Base-by-base conservation (phyloP, 192 early-diverging fungal genomes). In the Coemansia sp. region DNA sequence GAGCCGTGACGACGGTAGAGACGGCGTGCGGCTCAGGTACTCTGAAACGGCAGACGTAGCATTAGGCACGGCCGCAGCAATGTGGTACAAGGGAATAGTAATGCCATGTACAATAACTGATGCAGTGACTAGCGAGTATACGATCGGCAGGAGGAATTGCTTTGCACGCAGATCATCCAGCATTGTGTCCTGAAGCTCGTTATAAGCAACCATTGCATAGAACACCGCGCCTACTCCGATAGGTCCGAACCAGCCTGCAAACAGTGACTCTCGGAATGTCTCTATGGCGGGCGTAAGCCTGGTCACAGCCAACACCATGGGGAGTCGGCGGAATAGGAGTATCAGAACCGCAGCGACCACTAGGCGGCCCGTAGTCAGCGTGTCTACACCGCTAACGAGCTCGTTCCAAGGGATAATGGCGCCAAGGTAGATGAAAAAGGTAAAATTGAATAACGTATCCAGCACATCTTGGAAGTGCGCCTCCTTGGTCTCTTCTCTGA, bases 171-270 rank as follows among this genome's bases (percentile, higher is more conserved):
- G 37, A 28, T 67, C 62, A 18, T 35, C 63, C 58, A 63, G 59
- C 39, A 48, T 60, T 7, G 28, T 21, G 37, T 62, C 34, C 21
- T 79, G 62, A 2, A 62, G 35, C 53, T 79, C 71, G 20, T 69
- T 46, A 23, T 74, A 69, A 3, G 68, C 66, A 37, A 70, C 65
- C 50, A 84, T 66, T 18, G 78, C 70, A 66, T 88, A 89, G 56
- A 76, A 89, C 9, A 88, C 62, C 16, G 86, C 83, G 35, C 81
- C 73, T 35, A 86, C 88, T 8, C 88, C 91, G 61, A 94, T 92
- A 2, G 93, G 93, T 1, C 93, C 94, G 65, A 96, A 96, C 91
- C 91, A 96, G 20, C 93, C 92, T 11, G 86, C 86, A 69, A 93
- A 93, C 1, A 88, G 66, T 0, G 91, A 89, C 59, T 94, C 91